phyloP scores from a whole-genome alignment of 1,284 basidiomycete genomes.

The Cutaneotrichosporon sp. region DNA sequence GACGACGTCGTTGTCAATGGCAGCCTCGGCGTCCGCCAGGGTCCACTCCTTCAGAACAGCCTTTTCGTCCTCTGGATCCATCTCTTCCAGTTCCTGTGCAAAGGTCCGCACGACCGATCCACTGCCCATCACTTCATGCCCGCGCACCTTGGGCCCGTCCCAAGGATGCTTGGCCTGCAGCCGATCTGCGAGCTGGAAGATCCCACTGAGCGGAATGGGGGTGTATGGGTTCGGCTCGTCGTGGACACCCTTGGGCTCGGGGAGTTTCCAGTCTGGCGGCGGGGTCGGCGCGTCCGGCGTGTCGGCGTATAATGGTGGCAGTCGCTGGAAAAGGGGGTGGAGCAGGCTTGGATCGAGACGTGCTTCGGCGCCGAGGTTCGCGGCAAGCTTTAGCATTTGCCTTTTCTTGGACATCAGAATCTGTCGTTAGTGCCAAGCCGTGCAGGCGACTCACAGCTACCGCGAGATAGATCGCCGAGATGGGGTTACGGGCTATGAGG shows the following conservation, averaged over 20 bases:
- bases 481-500: constrained; percentile 73
- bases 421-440: constrained; percentile 18
- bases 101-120: constrained; percentile 43
- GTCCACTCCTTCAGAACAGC: constrained; percentile 9
- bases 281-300: constrained; percentile 24
- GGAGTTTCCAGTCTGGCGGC: neutral
- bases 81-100: constrained; percentile 22
- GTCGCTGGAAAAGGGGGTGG: constrained; percentile 68
- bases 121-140: constrained; percentile 39
- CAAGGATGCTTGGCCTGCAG: constrained; percentile 39
- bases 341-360: constrained; percentile 50
- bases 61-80: constrained; percentile 20
- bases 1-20: constrained; percentile 20
- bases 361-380: constrained; percentile 33
- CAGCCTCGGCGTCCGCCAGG: constrained; percentile 14
- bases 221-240: constrained; percentile 36
- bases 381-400: constrained; percentile 36
- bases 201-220: constrained; percentile 37
- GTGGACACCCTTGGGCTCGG: neutral
- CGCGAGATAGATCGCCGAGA: constrained; percentile 72
- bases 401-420: constrained; percentile 47
- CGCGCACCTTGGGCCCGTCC: constrained; percentile 33
- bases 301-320: constrained; percentile 60
- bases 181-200: constrained; percentile 39
- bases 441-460: constrained; percentile 60